phyloP scores from a whole-genome alignment of 768 basidiomycete species.

The Kwoniella europaea region DNA sequence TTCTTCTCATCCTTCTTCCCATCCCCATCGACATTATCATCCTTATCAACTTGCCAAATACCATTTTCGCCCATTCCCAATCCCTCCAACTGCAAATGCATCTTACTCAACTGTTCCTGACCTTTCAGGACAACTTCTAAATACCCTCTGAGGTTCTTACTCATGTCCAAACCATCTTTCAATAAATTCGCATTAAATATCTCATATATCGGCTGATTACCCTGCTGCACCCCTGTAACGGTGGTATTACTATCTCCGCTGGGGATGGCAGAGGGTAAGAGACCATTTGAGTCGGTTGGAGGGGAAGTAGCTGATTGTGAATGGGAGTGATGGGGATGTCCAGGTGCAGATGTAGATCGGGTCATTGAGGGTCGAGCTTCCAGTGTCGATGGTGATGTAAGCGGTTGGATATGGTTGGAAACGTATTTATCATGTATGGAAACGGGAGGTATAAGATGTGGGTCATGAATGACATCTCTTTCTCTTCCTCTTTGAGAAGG shows the following conservation, averaged over 20 bases:
- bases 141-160: conserved; percentile 37
- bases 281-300: not conserved
- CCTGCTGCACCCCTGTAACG: not conserved
- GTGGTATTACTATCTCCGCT: not conserved
- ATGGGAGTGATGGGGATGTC: conserved; percentile 1
- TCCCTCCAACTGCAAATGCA: conserved; percentile 46
- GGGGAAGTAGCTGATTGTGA: not conserved
- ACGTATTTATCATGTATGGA: conserved; percentile 43
- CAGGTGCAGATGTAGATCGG: conserved; percentile 24
- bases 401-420: conserved; percentile 33
- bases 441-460: conserved; percentile 30
- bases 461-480: conserved; percentile 4
- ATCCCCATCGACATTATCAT: not conserved
- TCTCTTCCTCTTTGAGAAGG: not conserved
- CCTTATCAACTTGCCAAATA: conserved; percentile 17
- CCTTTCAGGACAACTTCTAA: conserved; percentile 46
- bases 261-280: conserved; percentile 24
- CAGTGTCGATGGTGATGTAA: conserved; percentile 13
- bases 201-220: conserved; percentile 42
- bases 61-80: conserved; percentile 21
- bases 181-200: conserved; percentile 47
- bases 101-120: conserved; percentile 47
- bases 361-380: conserved; percentile 10
- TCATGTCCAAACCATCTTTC: conserved; percentile 36
- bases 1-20: conserved; percentile 3